Evolutionary conservation across 345 rosid species (phyloP), one percentile per base, ranked within the genome.

Genomic region (Populus tremula): DNA sequence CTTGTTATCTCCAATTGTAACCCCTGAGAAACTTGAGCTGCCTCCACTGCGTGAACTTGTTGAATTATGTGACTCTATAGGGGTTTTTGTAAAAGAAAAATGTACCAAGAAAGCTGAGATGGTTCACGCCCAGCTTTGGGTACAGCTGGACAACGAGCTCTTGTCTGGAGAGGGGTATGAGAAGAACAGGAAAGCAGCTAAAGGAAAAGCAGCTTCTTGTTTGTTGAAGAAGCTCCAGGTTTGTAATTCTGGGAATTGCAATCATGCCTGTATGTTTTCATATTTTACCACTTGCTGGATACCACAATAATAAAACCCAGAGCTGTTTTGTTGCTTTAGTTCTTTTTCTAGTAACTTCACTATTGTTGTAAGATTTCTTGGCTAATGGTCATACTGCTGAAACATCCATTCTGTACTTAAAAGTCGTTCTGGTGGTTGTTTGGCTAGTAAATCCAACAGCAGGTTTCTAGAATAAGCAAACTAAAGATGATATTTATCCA

Each of bases 181-280:
- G 70, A 85, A 77, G 80, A 84, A 70, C 63, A 87, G 79, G 85
- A 96, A 96, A 85, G 81, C 74, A 33, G 98, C 99, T 18, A 86
- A 84, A 88, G 97, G 91, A 72, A 91, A 87, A 84, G 98, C 99
- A 63, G 98, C 99, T 80, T 85, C 83, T 21, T 79, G 74, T 53
- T 82, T 96, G 84, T 86, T 96, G 85, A 96, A 82, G 81, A 72
- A 87, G 82, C 98, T 96, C 36, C 88, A 92, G 96, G 99, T 95
- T 78, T 69, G 86, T 80, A 31, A 70, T 80, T 68, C 16, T 45
- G 21, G 35, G 11, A 65, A 75, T 29, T 78, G 43, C 61, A 43
- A 35, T 68, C 31, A 49, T 18, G 6, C n/a, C 21, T 2, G 23
- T 5, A 49, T 49, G 54, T 16, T 61, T 21, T 63, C 27, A 20